Evolutionary conservation across 768 basidiomycete genomes (phyloP).

Genomic region (Myochromella boudieri): DNA sequence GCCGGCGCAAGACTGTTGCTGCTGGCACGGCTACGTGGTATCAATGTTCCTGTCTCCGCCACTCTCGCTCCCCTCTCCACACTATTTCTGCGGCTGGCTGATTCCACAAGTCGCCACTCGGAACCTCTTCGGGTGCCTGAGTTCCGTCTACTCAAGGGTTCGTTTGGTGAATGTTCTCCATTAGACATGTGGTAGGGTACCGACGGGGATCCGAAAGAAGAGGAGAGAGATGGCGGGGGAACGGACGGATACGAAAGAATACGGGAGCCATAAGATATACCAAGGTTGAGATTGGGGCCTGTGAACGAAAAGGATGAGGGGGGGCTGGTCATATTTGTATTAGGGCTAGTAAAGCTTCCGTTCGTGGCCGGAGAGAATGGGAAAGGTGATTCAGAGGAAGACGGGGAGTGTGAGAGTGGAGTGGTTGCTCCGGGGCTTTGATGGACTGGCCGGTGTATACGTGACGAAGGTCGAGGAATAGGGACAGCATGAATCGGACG

Average conservation of each 20-base stretch:
- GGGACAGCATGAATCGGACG: slow-evolving; percentile 59
- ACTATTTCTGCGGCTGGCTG: slow-evolving; percentile 52
- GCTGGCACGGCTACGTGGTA: slow-evolving; percentile 47
- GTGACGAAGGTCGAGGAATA: slow-evolving; percentile 71
- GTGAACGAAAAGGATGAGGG: slow-evolving; percentile 61
- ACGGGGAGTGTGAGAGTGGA: slow-evolving; percentile 64
- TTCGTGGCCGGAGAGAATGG: slow-evolving; percentile 63
- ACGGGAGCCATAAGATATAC: slow-evolving; percentile 33
- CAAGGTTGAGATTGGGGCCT: slow-evolving; percentile 36
- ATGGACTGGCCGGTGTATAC: slow-evolving; percentile 55
- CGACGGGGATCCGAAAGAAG: slow-evolving; percentile 72
- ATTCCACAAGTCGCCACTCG: slow-evolving; percentile 33
- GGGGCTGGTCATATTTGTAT: slow-evolving; percentile 73
- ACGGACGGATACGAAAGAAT: slow-evolving; percentile 78
- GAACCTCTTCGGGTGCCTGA: slow-evolving; percentile 41
- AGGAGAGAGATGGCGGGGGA: slow-evolving; percentile 79
- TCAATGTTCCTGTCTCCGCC: slow-evolving; percentile 65
- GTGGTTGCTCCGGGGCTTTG: slow-evolving; percentile 53
- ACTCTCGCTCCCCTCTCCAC: slow-evolving; percentile 65
- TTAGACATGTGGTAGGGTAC: slow-evolving; percentile 46
- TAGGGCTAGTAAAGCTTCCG: slow-evolving; percentile 54
- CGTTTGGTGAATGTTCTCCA: slow-evolving; percentile 53
- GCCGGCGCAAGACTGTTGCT: slow-evolving; percentile 40
- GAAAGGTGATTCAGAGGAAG: slow-evolving; percentile 66
- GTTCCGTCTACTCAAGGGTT: slow-evolving; percentile 52